A percentile compares a stretch with the other conserved stretches of the same genome.
Evolutionary conservation across 129 eudicot species (phyloP).

Genomic region (Ambrosia trifida): DNA sequence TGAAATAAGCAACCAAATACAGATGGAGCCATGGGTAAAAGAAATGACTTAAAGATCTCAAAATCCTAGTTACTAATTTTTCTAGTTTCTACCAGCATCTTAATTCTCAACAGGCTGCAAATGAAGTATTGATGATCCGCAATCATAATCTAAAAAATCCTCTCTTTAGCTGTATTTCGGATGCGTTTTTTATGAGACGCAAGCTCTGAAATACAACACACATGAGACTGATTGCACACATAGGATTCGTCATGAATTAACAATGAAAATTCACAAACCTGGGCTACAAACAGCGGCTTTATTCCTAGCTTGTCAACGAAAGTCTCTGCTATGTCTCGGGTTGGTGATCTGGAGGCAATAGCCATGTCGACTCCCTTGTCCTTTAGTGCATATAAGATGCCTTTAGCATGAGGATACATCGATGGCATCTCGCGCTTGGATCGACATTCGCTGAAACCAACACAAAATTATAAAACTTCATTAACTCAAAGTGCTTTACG

Average conservation of each 20-base stretch:
- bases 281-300: constrained; percentile 76
- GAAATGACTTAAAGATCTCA: not conserved
- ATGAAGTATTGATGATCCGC: not conserved
- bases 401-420: constrained; percentile 84
- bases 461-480: not conserved
- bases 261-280: constrained; percentile 51
- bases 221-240: not conserved
- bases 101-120: constrained; percentile 10
- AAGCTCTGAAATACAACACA: not conserved
- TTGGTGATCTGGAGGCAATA: constrained; percentile 95
- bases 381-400: constrained; percentile 70
- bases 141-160: constrained; percentile 1
- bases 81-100: constrained; percentile 3
- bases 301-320: constrained; percentile 77
- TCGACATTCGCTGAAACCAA: constrained; percentile 68
- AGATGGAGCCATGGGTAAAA: too few species aligned
- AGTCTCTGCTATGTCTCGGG: constrained; percentile 82
- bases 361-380: constrained; percentile 85
- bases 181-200: not conserved
- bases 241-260: not conserved
- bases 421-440: constrained; percentile 83
- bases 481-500: too few species aligned
- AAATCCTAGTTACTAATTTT: constrained; percentile 8
- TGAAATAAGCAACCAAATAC: too few species aligned
- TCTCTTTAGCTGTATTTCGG: not conserved